phyloP scores from a whole-genome alignment of 2,329 filamentous ascomycete genomes.

The Arthrobotrys sinensis region DNA sequence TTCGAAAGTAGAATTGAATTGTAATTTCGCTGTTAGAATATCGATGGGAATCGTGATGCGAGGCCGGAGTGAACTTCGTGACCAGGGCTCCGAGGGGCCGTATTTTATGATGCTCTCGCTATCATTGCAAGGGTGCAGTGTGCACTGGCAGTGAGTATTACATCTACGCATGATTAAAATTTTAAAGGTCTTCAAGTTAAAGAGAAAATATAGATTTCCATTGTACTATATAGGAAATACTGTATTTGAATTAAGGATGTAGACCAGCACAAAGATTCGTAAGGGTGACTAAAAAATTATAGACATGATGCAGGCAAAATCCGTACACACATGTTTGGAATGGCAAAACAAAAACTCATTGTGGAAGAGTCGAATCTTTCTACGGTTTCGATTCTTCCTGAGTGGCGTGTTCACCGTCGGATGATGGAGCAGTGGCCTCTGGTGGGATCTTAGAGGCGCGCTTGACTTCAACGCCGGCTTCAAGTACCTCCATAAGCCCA shows the following conservation, averaged over 20 bases:
- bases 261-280: conserved; percentile 9
- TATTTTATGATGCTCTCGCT: too few species aligned
- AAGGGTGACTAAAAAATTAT: conserved; percentile 24
- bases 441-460: conserved; percentile 43
- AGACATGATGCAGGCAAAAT: conserved; percentile 28
- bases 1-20: too few species aligned
- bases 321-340: conserved; percentile 33
- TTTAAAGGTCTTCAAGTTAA: too few species aligned
- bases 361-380: conserved; percentile 23
- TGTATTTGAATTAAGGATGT: conserved; percentile 15
- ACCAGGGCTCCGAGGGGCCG: too few species aligned
- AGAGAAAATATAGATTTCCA: conserved; percentile 22
- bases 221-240: conserved; percentile 17
- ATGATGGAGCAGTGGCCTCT: conserved; percentile 23
- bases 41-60: too few species aligned
- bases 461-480: conserved; percentile 55
- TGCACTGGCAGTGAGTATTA: too few species aligned
- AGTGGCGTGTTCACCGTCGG: conserved; percentile 54
- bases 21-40: too few species aligned
- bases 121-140: too few species aligned
- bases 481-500: conserved; percentile 56
- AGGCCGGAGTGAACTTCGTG: too few species aligned
- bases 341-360: conserved; percentile 19
- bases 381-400: conserved; percentile 52
- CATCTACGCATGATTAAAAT: too few species aligned